These are phyloP conservation scores for Polyplosphaeria fusca DNA, from an alignment of 495 filamentous ascomycete genomes.

Conservation along the genomic window DNA sequence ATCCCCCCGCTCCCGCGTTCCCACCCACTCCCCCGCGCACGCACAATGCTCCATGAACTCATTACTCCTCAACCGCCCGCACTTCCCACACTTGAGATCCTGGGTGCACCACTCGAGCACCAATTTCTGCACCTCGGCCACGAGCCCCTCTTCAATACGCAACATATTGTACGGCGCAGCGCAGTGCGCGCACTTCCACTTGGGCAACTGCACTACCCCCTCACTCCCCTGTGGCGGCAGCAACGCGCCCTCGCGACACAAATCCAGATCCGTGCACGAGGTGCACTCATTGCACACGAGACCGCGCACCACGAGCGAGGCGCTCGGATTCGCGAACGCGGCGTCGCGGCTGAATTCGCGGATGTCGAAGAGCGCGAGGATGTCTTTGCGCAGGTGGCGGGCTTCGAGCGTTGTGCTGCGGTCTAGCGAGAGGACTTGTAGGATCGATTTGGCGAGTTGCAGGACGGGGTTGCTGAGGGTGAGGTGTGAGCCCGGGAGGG, in stretches of 20 bases:
- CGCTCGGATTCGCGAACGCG: slow-evolving; percentile 80
- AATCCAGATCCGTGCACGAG: slow-evolving; percentile 80
- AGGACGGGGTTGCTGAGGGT: slow-evolving; percentile 71
- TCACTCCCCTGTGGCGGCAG: slow-evolving; percentile 50
- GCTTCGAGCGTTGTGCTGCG: slow-evolving; percentile 83
- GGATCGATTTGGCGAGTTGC: slow-evolving; percentile 84
- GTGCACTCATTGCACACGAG: slow-evolving; percentile 85
- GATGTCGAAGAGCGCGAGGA: slow-evolving; percentile 85
- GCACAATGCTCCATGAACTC: slow-evolving; percentile 97
- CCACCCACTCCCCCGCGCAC: slow-evolving; percentile 80
- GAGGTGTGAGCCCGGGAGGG: slow-evolving; percentile 75
- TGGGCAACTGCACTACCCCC: slow-evolving; percentile 31
- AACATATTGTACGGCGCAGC: slow-evolving; percentile 69
- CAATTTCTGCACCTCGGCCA: slow-evolving; percentile 69
- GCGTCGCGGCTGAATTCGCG: slow-evolving; percentile 89
- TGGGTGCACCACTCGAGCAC: slow-evolving; percentile 81
- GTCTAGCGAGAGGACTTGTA: slow-evolving; percentile 85
- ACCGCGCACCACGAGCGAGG: slow-evolving; percentile 66
- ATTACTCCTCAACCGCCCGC: slow-evolving; percentile 66
- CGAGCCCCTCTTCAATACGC: slow-evolving; percentile 76
- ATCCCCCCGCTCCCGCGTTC: slow-evolving; percentile 67
- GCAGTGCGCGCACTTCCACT: slow-evolving; percentile 80
- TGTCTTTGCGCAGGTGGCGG: slow-evolving; percentile 79
- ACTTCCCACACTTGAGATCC: slow-evolving; percentile 80
- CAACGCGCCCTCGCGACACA: slow-evolving; percentile 88